These are phyloP conservation scores for Pseudogymnoascus sp. DNA, from an alignment of 2,329 filamentous ascomycete species.

Conservation along the genomic window DNA sequence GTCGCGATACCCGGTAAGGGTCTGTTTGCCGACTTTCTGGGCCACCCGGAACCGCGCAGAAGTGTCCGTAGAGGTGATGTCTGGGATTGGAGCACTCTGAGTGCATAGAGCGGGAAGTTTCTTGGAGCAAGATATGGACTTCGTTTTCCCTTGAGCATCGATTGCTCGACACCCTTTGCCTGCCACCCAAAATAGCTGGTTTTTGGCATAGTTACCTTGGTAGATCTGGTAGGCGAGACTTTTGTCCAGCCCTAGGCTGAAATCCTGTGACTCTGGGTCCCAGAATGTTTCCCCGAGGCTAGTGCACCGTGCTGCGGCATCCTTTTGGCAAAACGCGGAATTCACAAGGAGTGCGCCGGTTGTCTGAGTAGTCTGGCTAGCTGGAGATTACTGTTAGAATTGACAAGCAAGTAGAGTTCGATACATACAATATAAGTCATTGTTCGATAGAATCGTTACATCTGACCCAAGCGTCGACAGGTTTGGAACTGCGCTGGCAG, in stretches of 20 bases:
- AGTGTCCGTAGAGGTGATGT: slow-evolving; percentile 27
- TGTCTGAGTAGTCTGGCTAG: not conserved
- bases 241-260: slow-evolving; percentile 11
- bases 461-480: slow-evolving; percentile 1
- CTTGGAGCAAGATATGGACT: slow-evolving; percentile 23
- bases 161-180: slow-evolving; percentile 14
- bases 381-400: not conserved
- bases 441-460: slow-evolving; percentile 13
- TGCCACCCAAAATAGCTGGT: slow-evolving; percentile 21
- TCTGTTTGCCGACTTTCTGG: slow-evolving; percentile 36
- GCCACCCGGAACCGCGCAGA: slow-evolving; percentile 32
- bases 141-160: slow-evolving; percentile 24
- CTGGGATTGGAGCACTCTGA: slow-evolving; percentile 33
- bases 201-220: slow-evolving; percentile 15
- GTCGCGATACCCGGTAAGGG: slow-evolving; percentile 43
- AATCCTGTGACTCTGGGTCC: slow-evolving; percentile 4
- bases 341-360: not conserved
- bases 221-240: slow-evolving; percentile 17
- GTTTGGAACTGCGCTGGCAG: not conserved
- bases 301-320: not conserved
- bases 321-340: not conserved
- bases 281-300: not conserved
- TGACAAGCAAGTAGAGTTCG: not conserved
- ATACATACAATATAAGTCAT: slow-evolving; percentile 12
- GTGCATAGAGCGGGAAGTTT: slow-evolving; percentile 44